Conservation (phyloP, 768 basidiomycete species). For the Boletellus ananiceps region DNA sequence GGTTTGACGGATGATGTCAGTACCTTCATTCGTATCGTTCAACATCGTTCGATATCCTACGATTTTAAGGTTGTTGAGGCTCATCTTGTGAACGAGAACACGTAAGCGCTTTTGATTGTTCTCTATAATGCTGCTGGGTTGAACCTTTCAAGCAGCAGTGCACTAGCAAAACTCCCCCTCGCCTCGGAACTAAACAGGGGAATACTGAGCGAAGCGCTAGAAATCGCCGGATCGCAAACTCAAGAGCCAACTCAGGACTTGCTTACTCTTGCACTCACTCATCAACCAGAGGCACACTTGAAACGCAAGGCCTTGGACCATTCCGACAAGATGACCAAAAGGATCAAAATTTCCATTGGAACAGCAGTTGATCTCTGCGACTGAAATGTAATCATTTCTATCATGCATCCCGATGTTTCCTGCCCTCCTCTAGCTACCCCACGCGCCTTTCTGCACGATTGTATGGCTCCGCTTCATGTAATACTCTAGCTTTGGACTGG, state of each 20-base stretch:
- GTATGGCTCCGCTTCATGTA: not conserved
- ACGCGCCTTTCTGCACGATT: not conserved
- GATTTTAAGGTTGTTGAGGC: constrained; percentile 9
- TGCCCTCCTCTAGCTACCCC: not conserved
- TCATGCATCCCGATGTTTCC: not conserved
- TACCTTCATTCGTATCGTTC: not conserved
- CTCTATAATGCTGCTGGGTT: not conserved
- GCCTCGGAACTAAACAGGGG: not conserved
- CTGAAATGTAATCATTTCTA: constrained; percentile 29
- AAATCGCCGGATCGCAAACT: constrained; percentile 32
- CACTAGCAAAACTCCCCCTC: not conserved
- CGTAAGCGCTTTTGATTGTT: constrained; percentile 7
- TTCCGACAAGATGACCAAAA: constrained; percentile 39
- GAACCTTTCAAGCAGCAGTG: constrained; percentile 3
- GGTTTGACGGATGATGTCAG: constrained; percentile 57
- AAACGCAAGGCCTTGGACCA: constrained; percentile 33
- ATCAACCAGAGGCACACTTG: constrained; percentile 21
- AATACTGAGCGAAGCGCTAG: constrained; percentile 3
- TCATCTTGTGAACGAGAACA: constrained; percentile 8
- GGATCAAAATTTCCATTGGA: constrained; percentile 68
- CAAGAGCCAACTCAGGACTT: constrained; percentile 38
- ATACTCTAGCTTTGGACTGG: too few species aligned
- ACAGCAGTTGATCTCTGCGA: constrained; percentile 71
- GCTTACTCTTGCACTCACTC: constrained; percentile 10
- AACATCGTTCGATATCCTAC: not conserved